Conservation (phyloP, 805 yeast genomes). For the Saccharomycopsis sp. region DNA sequence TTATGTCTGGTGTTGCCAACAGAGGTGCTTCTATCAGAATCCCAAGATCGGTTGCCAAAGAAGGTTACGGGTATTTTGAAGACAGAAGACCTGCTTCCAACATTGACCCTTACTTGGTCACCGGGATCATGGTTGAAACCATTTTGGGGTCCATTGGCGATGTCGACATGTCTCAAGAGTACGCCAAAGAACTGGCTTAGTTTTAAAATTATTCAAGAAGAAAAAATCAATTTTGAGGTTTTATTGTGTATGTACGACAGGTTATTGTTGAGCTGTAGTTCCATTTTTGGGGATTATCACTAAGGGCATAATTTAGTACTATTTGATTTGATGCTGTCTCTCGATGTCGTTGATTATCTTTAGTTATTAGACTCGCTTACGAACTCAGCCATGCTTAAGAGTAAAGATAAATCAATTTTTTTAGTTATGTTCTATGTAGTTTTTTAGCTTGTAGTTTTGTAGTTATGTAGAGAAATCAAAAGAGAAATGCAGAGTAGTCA, state of each 20-base stretch:
- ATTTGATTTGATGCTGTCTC: too few species aligned
- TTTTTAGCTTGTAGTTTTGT: too few species aligned
- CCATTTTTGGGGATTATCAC: too few species aligned
- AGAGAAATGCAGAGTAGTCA: too few species aligned
- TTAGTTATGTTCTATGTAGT: too few species aligned
- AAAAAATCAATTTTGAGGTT: background rate
- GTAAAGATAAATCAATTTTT: too few species aligned
- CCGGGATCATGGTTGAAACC: constrained; percentile 97
- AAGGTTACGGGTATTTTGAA: constrained; percentile 97
- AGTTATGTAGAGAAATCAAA: too few species aligned
- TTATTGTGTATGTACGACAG: background rate
- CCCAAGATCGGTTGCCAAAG: constrained; percentile 97
- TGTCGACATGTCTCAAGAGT: constrained; percentile 90
- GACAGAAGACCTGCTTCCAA: constrained; percentile 99
- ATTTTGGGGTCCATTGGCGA: constrained; percentile 90
- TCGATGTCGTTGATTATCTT: too few species aligned
- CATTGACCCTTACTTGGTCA: constrained; percentile 97
- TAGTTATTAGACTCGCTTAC: too few species aligned
- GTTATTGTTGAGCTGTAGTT: background rate
- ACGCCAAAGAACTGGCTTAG: constrained; percentile 50
- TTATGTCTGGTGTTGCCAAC: constrained; percentile 98
- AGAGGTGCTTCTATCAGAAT: constrained; percentile 99
- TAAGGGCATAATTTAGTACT: too few species aligned
- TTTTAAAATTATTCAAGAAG: background rate
- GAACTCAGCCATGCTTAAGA: too few species aligned